phyloP scores from a whole-genome alignment of 345 rosid species.

The Euphorbia pulcherrima region DNA sequence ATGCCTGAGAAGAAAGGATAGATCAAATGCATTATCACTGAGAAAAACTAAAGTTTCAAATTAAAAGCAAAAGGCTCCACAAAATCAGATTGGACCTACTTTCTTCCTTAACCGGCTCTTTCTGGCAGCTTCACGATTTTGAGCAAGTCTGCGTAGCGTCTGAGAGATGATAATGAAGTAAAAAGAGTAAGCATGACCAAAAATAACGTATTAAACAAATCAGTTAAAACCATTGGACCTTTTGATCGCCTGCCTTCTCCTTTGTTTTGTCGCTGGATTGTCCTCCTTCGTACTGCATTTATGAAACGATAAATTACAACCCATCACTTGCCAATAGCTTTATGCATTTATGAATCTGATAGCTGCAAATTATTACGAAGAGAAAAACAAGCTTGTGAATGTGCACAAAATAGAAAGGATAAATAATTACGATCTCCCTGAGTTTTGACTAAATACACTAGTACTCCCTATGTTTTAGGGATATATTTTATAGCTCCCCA shows the following conservation, averaged over 20 bases:
- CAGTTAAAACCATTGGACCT: conserved; percentile 40
- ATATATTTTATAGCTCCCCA: too few species aligned
- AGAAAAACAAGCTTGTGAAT: not conserved
- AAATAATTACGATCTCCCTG: too few species aligned
- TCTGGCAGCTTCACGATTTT: conserved; percentile 98
- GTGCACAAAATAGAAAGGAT: conserved; percentile 9
- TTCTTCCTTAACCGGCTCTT: conserved; percentile 94
- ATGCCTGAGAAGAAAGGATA: conserved; percentile 47
- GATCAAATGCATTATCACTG: not conserved
- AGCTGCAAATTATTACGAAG: not conserved
- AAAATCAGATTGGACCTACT: conserved; percentile 33
- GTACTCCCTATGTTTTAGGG: too few species aligned
- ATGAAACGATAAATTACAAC: conserved; percentile 16
- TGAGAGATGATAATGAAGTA: conserved; percentile 25
- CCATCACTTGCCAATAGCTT: conserved; percentile 12
- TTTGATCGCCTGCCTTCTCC: conserved; percentile 75
- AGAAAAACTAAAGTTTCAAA: not conserved
- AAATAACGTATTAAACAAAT: not conserved
- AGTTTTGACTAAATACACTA: too few species aligned
- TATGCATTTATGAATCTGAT: not conserved
- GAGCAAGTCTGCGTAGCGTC: conserved; percentile 95
- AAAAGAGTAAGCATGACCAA: conserved; percentile 3
- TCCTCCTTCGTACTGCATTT: conserved; percentile 66
- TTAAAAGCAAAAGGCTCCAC: not conserved
- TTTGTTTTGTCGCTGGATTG: conserved; percentile 74